Conservation (phyloP, 176 grass and related monocot species). For the Bothriochloa decipiens region DNA sequence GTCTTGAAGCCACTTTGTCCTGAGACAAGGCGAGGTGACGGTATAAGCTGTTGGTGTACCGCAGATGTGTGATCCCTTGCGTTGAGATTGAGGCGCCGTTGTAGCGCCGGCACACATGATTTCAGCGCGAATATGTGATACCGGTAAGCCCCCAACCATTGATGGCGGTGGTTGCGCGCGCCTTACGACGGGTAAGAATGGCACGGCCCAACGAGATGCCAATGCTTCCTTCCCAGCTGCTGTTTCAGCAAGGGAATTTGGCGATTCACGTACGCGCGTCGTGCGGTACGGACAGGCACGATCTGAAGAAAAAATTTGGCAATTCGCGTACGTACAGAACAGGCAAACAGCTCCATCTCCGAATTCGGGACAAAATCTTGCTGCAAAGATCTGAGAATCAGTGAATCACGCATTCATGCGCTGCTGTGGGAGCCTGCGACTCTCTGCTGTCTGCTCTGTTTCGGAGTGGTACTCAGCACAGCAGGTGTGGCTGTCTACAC, state of each 20-base stretch:
- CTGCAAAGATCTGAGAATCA: not conserved
- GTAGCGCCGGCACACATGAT: conserved; percentile 8
- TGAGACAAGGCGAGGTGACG: not conserved
- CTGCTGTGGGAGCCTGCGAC: not conserved
- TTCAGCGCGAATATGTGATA: not conserved
- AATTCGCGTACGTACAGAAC: not conserved
- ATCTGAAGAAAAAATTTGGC: not conserved
- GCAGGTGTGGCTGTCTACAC: not conserved
- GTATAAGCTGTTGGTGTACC: not conserved
- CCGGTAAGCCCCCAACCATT: not conserved
- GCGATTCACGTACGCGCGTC: not conserved
- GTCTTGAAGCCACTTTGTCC: not conserved
- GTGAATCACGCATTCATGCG: not conserved
- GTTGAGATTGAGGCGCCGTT: conserved; percentile 10
- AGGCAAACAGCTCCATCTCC: not conserved
- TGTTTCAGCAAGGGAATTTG: not conserved
- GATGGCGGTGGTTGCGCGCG: not conserved
- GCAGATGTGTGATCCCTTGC: conserved; percentile 22
- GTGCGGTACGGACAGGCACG: not conserved
- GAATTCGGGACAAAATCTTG: conserved; percentile 5
- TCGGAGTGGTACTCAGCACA: not conserved
- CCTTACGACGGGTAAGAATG: not conserved
- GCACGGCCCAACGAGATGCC: conserved; percentile 29
- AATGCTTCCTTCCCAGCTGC: not conserved
- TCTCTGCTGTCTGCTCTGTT: not conserved